Evolutionary conservation across 768 basidiomycete species (phyloP).

Genomic region (Russula brevipes): DNA sequence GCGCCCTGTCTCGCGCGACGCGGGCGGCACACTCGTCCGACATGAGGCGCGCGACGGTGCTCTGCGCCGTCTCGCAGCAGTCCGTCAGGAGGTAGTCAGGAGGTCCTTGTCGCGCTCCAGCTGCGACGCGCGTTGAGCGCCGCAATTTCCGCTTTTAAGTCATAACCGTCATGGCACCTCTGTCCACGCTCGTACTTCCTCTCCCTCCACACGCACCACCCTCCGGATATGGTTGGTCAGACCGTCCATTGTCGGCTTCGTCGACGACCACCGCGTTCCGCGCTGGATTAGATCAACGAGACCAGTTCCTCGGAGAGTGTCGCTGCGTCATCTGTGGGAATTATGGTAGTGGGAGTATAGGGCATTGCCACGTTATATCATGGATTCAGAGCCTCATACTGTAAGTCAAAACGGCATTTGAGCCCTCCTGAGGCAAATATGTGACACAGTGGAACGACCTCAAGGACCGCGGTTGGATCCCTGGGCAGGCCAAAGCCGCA

Average conservation of each 20-base stretch:
- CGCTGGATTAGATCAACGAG: neutral
- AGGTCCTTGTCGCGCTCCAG: constrained; percentile 18
- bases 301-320: neutral
- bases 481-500: neutral
- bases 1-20: neutral
- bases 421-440: neutral
- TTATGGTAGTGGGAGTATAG: neutral
- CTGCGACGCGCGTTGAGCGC: constrained; percentile 1
- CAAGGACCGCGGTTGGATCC: neutral
- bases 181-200: neutral
- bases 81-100: constrained; percentile 4
- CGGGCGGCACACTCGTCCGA: constrained; percentile 7
- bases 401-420: neutral
- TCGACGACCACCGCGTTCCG: neutral
- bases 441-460: neutral
- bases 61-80: neutral
- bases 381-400: fast-evolving
- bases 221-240: neutral
- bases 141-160: neutral
- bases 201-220: neutral
- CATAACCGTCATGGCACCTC: neutral
- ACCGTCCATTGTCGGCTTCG: neutral
- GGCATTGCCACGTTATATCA: neutral
- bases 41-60: neutral
- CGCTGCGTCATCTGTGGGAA: constrained; percentile 3